These are phyloP conservation scores for Xylariaceae sp. DNA, from an alignment of 2,329 filamentous ascomycete species.

Conservation along the genomic window DNA sequence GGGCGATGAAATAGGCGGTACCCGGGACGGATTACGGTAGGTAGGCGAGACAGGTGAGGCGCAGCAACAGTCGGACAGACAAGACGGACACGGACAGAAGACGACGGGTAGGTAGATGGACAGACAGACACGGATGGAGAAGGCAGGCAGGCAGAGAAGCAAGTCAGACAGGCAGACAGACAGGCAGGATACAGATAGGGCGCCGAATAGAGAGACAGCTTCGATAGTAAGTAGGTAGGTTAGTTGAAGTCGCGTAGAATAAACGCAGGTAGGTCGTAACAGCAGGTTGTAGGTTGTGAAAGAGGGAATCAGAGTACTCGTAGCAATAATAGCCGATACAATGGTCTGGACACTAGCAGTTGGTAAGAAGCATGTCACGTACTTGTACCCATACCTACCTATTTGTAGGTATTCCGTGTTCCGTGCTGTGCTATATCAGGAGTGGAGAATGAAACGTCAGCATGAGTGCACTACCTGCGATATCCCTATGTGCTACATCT, in stretches of 20 bases:
- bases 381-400: slow-evolving; percentile 2
- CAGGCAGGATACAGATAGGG: background rate
- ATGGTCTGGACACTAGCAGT: background rate
- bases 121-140: background rate
- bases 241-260: background rate
- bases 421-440: background rate
- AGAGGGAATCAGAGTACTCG: background rate
- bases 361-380: background rate
- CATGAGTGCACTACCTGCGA: background rate
- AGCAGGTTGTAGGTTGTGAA: slow-evolving; percentile 4
- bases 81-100: background rate
- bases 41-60: slow-evolving; percentile 7
- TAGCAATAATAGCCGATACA: background rate
- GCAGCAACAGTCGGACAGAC: slow-evolving; percentile 1
- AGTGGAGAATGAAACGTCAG: slow-evolving; percentile 12
- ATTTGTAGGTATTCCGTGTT: too few species aligned
- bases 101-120: background rate
- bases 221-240: background rate
- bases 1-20: background rate
- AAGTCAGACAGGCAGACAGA: background rate
- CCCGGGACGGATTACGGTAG: background rate
- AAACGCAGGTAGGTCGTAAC: background rate
- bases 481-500: too few species aligned
- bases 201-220: background rate
- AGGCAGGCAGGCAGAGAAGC: background rate